Evolutionary conservation across 2,329 filamentous ascomycete genomes (phyloP), one percentile per base, ranked within the genome.

Genomic region (Aspergillaceae sp.): DNA sequence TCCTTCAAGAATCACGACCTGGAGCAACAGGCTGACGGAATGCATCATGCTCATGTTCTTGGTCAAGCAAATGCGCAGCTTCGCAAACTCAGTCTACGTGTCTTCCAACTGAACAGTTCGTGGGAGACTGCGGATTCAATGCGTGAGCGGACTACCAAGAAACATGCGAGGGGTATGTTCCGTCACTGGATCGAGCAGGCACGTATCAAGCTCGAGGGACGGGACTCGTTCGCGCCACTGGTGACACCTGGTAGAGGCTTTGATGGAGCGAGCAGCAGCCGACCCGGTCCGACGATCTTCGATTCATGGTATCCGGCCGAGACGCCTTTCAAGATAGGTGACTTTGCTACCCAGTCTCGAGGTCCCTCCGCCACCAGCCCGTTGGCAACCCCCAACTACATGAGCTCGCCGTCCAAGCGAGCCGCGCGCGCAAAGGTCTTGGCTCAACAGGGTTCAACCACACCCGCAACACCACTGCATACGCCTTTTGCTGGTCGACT

Each of bases 31-130:
- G 78, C 78, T 8, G 48, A 65, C 3, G 60, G 65, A 1, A 66
- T 78, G 33, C 59, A 70, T 43, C 69, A 72, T 28, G 66, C 75
- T 47, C 72, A 71, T 37, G 62, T 73, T 4, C 69, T 75, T 8
- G 63, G 69, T 27, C 62, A 71, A 3, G 73, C 76, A 9, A 67
- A 68, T 7, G 64, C 63, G 9, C 69, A 68, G 27, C 63, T 82
- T 47, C 77, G 76, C 56, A 77, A 73, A 54, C 63, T 82, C n/a
- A 78, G 76, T 44, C 75, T 80, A 62, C 72, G 72, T 5, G 64
- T 77, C 2, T 82, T 82, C 62, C 76, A 78, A 36, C 63, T 77
- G 4, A 67, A 69, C 27, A 72, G 73, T 43, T 70, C 70, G 27
- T 60, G 68, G 7, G 72, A 79, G 47, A 78, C 70, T 36, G 76